phyloP scores from a whole-genome alignment of 768 basidiomycete species.

The Clavulina sp. region DNA sequence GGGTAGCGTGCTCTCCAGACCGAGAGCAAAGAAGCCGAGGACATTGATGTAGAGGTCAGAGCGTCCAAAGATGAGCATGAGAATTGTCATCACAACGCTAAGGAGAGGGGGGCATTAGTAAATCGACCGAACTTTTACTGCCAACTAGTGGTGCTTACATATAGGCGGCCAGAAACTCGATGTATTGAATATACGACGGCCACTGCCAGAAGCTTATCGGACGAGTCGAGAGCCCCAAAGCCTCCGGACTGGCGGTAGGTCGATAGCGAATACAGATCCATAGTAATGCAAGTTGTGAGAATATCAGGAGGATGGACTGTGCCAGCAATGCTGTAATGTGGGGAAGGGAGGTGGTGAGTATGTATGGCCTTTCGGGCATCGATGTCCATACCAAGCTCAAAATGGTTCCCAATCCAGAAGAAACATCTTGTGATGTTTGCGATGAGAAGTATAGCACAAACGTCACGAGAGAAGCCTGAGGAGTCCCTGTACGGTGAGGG shows the following conservation, averaged over 20 bases:
- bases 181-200: constrained; percentile 55
- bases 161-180: constrained; percentile 65
- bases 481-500: constrained; percentile 37
- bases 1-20: constrained; percentile 73
- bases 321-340: constrained; percentile 36
- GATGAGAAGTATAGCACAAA: constrained; percentile 64
- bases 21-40: constrained; percentile 62
- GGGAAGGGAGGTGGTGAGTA: not conserved
- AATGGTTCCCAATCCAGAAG: constrained; percentile 73
- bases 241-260: constrained; percentile 42
- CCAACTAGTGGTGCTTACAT: constrained; percentile 33
- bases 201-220: constrained; percentile 78
- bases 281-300: constrained; percentile 64
- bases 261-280: constrained; percentile 69
- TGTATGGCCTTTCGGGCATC: not conserved
- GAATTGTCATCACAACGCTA: constrained; percentile 49
- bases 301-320: constrained; percentile 72
- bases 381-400: constrained; percentile 30
- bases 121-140: not conserved
- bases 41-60: constrained; percentile 39
- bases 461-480: constrained; percentile 71
- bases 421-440: constrained; percentile 72
- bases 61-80: constrained; percentile 56
- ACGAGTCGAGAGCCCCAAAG: constrained; percentile 38
- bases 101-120: constrained; percentile 2